These are phyloP conservation scores for Serendipita vermifera DNA, from an alignment of 768 basidiomycete species.

Conservation along the genomic window DNA sequence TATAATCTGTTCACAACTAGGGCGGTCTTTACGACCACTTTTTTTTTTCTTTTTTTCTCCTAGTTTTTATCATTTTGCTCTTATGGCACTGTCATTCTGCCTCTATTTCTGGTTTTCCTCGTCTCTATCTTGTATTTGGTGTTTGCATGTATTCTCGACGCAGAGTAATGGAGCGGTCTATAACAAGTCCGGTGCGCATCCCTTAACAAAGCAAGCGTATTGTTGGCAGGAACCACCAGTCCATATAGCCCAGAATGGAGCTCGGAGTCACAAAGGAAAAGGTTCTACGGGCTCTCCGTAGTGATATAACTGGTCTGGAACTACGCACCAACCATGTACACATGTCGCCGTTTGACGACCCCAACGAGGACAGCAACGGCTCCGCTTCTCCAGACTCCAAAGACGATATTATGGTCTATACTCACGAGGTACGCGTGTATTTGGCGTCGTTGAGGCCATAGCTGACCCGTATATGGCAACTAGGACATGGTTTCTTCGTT, in stretches of 20 bases:
- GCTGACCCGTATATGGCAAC: too few relatives aligned
- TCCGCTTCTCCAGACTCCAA: not conserved
- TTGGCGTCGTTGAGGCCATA: too few relatives aligned
- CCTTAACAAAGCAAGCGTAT: slow-evolving; percentile 4
- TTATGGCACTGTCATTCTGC: not conserved
- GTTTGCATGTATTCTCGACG: too few relatives aligned
- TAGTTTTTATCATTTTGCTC: slow-evolving; percentile 1
- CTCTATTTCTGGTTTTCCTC: not conserved
- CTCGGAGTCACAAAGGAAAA: not conserved
- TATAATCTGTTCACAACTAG: too few relatives aligned
- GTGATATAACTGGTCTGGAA: not conserved
- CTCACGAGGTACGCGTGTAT: slow-evolving; percentile 1
- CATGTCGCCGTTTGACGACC: not conserved
- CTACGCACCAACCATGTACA: not conserved
- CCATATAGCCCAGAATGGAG: not conserved
- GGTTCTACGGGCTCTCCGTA: not conserved
- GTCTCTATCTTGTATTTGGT: too few relatives aligned
- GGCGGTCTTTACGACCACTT: too few relatives aligned
- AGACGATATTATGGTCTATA: slow-evolving; percentile 1
- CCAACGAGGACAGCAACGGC: not conserved
- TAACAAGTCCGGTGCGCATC: too few relatives aligned
- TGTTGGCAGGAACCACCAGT: too few relatives aligned
- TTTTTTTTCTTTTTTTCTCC: not conserved
- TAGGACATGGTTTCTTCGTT: slow-evolving; percentile 3
- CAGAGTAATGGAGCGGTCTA: too few relatives aligned